These are phyloP conservation scores for Nemophila menziesii DNA, from an alignment of 257 asterid species.

Conservation along the genomic window DNA sequence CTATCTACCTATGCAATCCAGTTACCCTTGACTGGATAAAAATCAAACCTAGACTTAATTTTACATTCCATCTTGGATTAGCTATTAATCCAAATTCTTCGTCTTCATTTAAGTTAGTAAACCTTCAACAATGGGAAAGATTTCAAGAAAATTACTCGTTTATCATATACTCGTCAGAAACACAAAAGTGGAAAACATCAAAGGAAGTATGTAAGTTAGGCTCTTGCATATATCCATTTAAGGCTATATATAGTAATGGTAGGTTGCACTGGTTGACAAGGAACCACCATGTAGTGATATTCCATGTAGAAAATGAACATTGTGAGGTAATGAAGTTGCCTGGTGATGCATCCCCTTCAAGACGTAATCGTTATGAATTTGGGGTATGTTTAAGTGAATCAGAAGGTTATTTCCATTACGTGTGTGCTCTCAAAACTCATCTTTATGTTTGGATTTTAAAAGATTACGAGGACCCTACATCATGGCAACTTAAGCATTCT, in stretches of 20 bases:
- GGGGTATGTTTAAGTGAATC: background rate
- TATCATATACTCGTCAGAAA: background rate
- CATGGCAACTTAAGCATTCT: background rate
- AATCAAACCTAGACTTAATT: background rate
- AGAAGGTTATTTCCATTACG: background rate
- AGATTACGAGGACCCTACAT: background rate
- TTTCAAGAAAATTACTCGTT: background rate
- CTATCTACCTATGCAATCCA: background rate
- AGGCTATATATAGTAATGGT: background rate
- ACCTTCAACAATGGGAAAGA: background rate
- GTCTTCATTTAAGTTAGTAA: background rate
- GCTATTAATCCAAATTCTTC: background rate
- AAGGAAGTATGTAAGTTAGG: background rate
- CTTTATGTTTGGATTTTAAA: background rate
- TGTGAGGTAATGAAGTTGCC: background rate
- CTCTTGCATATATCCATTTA: background rate
- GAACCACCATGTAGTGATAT: background rate
- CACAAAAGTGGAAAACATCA: background rate
- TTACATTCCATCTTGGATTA: background rate
- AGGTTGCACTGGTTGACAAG: background rate
- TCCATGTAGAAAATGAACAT: background rate
- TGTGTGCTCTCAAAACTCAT: background rate
- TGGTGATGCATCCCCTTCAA: too few species aligned
- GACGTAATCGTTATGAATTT: background rate
- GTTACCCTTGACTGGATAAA: background rate